These are phyloP conservation scores for Cyberlindnera nakhonratchasimensis DNA, from an alignment of 805 yeast genomes.

Conservation along the genomic window DNA sequence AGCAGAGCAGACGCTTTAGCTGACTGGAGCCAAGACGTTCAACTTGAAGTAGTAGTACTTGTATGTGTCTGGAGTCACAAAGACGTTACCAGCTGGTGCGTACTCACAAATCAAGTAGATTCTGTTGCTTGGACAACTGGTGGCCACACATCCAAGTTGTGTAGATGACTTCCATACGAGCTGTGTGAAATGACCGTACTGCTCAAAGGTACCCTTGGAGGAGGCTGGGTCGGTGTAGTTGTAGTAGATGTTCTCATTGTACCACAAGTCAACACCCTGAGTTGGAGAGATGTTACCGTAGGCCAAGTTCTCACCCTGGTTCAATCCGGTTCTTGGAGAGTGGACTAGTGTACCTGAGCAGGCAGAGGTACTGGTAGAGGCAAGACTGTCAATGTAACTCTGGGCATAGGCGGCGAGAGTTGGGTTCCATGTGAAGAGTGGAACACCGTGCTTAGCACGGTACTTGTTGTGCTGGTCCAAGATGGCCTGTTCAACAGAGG, in stretches of 20 bases:
- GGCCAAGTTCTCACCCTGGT: conserved; percentile 76
- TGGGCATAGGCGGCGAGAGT: conserved; percentile 46
- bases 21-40: conserved; percentile 41
- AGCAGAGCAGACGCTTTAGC: background rate
- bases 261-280: conserved; percentile 67
- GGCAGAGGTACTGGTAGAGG: conserved; percentile 43
- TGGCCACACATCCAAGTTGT: conserved; percentile 58
- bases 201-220: conserved; percentile 41
- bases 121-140: conserved; percentile 26
- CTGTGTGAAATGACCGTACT: conserved; percentile 75
- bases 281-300: conserved; percentile 46
- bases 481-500: conserved; percentile 36
- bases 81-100: conserved; percentile 49
- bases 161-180: conserved; percentile 63
- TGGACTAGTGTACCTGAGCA: conserved; percentile 60
- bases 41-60: conserved; percentile 37
- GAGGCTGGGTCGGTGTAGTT: conserved; percentile 44
- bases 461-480: conserved; percentile 48
- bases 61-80: conserved; percentile 22
- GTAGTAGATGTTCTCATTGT: conserved; percentile 57
- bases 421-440: conserved; percentile 47
- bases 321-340: conserved; percentile 46
- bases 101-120: conserved; percentile 73
- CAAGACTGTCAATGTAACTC: conserved; percentile 40
- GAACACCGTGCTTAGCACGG: conserved; percentile 46